Evolutionary conservation across 2,329 filamentous ascomycete species (phyloP).

Genomic region (Ophiognomonia clavigignenti-juglandacearum): DNA sequence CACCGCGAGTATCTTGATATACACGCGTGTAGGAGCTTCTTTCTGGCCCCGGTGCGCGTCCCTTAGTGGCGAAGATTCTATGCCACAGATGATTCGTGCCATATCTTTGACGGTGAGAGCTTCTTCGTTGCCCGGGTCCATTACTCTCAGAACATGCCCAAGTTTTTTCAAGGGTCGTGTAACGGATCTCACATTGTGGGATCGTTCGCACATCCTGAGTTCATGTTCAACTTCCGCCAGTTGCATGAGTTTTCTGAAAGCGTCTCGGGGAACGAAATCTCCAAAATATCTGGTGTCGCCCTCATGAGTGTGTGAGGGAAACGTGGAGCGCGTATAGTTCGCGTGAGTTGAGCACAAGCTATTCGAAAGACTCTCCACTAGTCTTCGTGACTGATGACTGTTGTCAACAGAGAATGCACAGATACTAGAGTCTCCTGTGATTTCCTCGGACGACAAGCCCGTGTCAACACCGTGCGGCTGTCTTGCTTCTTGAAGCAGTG

Average conservation of each 20-base stretch:
- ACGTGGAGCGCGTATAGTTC: neutral
- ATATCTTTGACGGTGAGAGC: neutral
- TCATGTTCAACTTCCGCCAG: neutral
- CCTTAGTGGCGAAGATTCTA: neutral
- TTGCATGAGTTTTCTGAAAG: neutral
- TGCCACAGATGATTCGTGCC: neutral
- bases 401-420: too few relatives aligned
- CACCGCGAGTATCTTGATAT: neutral
- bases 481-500: too few relatives aligned
- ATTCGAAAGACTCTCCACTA: too few relatives aligned
- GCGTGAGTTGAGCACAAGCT: neutral
- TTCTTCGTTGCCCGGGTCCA: neutral
- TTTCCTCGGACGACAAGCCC: too few relatives aligned
- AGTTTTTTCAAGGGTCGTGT: neutral
- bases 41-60: neutral
- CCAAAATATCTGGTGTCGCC: neutral
- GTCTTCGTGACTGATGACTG: too few relatives aligned
- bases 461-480: too few relatives aligned
- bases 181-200: neutral
- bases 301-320: neutral
- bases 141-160: too few relatives aligned
- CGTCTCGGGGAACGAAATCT: neutral
- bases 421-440: too few relatives aligned
- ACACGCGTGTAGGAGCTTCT: neutral
- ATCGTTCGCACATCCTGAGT: neutral